phyloP scores from a whole-genome alignment of 345 rosid genomes.

The Hibiscus mutabilis region DNA sequence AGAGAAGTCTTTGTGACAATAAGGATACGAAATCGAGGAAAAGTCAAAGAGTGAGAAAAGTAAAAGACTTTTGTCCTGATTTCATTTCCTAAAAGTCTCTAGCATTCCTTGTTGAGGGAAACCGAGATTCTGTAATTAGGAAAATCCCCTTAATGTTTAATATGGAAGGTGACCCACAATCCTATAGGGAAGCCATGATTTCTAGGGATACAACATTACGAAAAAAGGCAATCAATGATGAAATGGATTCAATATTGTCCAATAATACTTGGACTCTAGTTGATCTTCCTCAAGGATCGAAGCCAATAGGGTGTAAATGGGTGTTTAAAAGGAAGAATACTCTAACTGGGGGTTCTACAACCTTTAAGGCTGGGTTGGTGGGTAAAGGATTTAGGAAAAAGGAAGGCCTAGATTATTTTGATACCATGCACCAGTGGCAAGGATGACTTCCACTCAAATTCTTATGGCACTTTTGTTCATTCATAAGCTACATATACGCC shows the following conservation, averaged over 20 bases:
- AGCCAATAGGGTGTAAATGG: not conserved
- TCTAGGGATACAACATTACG: not conserved
- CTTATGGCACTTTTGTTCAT: too few species aligned
- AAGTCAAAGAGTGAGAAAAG: not conserved
- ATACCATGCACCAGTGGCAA: too few species aligned
- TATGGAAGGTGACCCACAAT: conserved; percentile 1
- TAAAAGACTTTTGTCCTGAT: not conserved
- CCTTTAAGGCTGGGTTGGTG: too few species aligned
- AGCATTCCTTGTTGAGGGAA: not conserved
- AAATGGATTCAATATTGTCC: conserved; percentile 3
- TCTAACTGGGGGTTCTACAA: too few species aligned
- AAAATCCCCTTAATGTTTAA: not conserved
- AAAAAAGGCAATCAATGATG: not conserved
- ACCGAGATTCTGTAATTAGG: not conserved
- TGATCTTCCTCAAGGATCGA: not conserved
- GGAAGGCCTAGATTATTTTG: too few species aligned
- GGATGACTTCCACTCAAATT: too few species aligned
- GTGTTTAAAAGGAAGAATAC: too few species aligned
- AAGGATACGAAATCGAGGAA: not conserved
- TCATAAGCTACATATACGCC: too few species aligned
- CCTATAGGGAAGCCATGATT: not conserved
- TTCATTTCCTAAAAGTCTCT: not conserved
- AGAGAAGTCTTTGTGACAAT: too few species aligned
- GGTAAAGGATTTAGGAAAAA: too few species aligned
- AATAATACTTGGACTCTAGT: not conserved